These are phyloP conservation scores for Solanum piurae DNA, from an alignment of 257 asterid species.

Conservation along the genomic window DNA sequence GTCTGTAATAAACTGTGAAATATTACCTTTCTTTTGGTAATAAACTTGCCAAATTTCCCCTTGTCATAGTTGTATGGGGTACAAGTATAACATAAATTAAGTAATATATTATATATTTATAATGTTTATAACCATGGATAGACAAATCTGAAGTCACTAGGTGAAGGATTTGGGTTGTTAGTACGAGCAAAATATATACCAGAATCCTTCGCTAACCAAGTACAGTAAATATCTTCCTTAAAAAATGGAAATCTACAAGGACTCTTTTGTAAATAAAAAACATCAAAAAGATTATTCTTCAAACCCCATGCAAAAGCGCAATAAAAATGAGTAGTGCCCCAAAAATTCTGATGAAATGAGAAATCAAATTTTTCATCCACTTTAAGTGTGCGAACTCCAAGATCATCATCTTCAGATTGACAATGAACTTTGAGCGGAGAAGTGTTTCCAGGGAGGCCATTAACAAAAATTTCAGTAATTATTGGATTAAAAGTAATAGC, in stretches of 20 bases:
- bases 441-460: background rate
- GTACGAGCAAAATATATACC: background rate
- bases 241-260: background rate
- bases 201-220: background rate
- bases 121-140: background rate
- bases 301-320: background rate
- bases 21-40: too few species aligned
- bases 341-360: background rate
- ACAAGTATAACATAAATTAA: too few species aligned
- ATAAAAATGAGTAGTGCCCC: background rate
- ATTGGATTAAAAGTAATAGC: background rate
- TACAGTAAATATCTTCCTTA: background rate
- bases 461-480: background rate
- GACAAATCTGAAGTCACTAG: background rate
- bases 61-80: too few species aligned
- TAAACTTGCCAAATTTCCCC: too few species aligned
- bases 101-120: background rate
- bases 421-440: background rate
- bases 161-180: background rate
- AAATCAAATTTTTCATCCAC: background rate
- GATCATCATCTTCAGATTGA: background rate
- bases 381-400: background rate
- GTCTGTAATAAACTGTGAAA: too few species aligned
- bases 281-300: background rate
- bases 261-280: too few species aligned